phyloP scores from a whole-genome alignment of 1,139 yeast genomes.

The Saccharomyces pastorianus region DNA sequence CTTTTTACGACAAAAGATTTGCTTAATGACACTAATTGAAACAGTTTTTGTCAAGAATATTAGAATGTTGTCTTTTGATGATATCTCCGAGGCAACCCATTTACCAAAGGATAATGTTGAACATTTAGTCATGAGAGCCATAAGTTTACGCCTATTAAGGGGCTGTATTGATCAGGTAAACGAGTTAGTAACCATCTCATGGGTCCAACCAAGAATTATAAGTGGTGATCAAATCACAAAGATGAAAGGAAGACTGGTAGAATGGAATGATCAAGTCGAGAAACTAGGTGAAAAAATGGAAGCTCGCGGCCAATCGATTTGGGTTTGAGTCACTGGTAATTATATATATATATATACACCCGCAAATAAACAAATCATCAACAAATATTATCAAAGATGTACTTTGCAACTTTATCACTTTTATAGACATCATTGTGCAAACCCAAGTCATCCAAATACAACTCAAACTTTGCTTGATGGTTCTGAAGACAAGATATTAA shows the following conservation, averaged over 20 bases:
- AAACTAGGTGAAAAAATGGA: constrained; percentile 55
- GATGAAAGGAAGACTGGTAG: constrained; percentile 64
- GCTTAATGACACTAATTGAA: constrained; percentile 86
- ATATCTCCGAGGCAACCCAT: constrained; percentile 70
- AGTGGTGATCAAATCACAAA: constrained; percentile 68
- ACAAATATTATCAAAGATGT: constrained; percentile 37
- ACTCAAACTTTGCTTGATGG: constrained; percentile 10
- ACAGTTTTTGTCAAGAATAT: constrained; percentile 71
- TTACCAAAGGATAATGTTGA: constrained; percentile 62
- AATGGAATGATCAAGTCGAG: constrained; percentile 72
- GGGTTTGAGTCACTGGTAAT: constrained; percentile 35
- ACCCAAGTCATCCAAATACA: constrained; percentile 22
- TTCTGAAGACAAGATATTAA: constrained; percentile 14
- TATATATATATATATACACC: not conserved
- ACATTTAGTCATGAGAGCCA: constrained; percentile 82
- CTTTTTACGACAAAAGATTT: constrained; percentile 81
- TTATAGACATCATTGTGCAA: constrained; percentile 29
- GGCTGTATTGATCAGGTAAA: constrained; percentile 87
- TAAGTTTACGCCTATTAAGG: constrained; percentile 70
- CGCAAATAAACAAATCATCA: constrained; percentile 33
- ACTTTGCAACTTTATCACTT: constrained; percentile 19
- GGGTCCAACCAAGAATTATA: constrained; percentile 95
- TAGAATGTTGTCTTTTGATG: constrained; percentile 64
- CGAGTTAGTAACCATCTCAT: constrained; percentile 67
- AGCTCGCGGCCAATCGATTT: constrained; percentile 49